These are phyloP conservation scores for Mycocalia duriaeana DNA, from an alignment of 1,284 basidiomycete genomes.

Conservation along the genomic window DNA sequence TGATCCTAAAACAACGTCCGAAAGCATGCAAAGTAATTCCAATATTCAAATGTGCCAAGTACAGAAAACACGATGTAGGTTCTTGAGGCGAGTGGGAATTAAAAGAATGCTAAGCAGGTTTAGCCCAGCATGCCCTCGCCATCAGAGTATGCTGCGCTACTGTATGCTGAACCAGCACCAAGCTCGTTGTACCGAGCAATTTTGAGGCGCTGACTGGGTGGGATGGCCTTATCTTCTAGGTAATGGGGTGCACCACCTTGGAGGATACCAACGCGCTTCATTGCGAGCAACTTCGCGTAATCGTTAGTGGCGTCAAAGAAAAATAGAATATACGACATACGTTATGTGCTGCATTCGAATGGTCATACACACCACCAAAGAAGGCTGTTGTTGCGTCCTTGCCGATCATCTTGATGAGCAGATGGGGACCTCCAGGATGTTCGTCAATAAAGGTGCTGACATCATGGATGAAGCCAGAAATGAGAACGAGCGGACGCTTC, in stretches of 20 bases:
- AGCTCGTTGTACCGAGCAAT: slow-evolving; percentile 64
- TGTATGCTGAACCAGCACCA: slow-evolving; percentile 46
- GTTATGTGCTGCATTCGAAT: slow-evolving; percentile 89
- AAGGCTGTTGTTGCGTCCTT: slow-evolving; percentile 88
- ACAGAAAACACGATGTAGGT: no score
- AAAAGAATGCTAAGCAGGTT: neutral
- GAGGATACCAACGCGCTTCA: slow-evolving; percentile 88
- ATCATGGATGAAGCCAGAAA: slow-evolving; percentile 91
- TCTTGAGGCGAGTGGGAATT: neutral
- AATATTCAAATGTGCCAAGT: no score
- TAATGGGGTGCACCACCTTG: slow-evolving; percentile 67
- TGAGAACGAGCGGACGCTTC: slow-evolving; percentile 74
- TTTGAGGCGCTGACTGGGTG: slow-evolving; percentile 65
- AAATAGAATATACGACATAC: slow-evolving; percentile 32
- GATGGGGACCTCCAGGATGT: slow-evolving; percentile 73
- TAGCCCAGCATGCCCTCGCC: slow-evolving; percentile 34
- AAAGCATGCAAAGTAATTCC: no score
- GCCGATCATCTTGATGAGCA: slow-evolving; percentile 69
- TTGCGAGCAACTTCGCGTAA: slow-evolving; percentile 55
- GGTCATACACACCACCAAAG: slow-evolving; percentile 92
- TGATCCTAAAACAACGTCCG: no score
- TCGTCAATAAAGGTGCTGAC: slow-evolving; percentile 83
- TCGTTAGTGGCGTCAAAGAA: slow-evolving; percentile 3
- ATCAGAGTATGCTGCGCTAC: slow-evolving; percentile 38
- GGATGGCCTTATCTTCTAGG: slow-evolving; percentile 53